Evolutionary conservation across 345 rosid genomes (phyloP).

Genomic region (Camelina sativa): DNA sequence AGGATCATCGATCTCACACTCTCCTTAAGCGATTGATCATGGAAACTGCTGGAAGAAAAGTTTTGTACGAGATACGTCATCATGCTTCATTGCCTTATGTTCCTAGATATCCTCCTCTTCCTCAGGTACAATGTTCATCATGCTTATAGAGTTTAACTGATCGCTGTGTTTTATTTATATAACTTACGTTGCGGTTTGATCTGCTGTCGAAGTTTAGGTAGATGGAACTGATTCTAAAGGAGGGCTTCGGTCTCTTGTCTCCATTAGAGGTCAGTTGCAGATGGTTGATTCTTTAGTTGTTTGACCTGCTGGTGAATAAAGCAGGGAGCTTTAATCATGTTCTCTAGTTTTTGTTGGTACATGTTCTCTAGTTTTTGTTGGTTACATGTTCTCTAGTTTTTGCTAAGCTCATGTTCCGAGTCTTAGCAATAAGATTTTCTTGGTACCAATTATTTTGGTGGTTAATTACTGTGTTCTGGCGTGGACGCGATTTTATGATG

Average conservation of each 20-base stretch:
- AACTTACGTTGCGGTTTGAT: conserved; percentile 16
- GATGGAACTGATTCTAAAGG: conserved; percentile 51
- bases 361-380: not conserved
- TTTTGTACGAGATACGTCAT: conserved; percentile 68
- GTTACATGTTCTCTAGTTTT: too few species aligned
- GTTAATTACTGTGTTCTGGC: too few species aligned
- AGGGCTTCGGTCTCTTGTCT: conserved; percentile 58
- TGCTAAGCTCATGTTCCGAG: too few species aligned
- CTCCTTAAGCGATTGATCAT: conserved; percentile 34
- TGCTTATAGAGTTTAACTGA: not conserved
- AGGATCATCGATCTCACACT: not conserved
- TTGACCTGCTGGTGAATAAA: conserved; percentile 20
- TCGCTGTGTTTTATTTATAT: not conserved
- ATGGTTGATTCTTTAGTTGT: conserved; percentile 17
- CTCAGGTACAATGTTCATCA: conserved; percentile 53
- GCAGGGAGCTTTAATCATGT: conserved; percentile 5
- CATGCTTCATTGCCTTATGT: conserved; percentile 68
- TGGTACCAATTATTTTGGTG: too few species aligned
- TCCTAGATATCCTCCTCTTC: conserved; percentile 77
- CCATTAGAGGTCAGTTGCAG: conserved; percentile 53
- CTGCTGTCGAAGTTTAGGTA: conserved; percentile 47
- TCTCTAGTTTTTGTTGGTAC: not conserved
- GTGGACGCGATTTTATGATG: too few species aligned
- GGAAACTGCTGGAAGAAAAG: conserved; percentile 48
- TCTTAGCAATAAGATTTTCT: too few species aligned